These are phyloP conservation scores for Collybia sordida DNA, from an alignment of 768 basidiomycete species.

Conservation along the genomic window DNA sequence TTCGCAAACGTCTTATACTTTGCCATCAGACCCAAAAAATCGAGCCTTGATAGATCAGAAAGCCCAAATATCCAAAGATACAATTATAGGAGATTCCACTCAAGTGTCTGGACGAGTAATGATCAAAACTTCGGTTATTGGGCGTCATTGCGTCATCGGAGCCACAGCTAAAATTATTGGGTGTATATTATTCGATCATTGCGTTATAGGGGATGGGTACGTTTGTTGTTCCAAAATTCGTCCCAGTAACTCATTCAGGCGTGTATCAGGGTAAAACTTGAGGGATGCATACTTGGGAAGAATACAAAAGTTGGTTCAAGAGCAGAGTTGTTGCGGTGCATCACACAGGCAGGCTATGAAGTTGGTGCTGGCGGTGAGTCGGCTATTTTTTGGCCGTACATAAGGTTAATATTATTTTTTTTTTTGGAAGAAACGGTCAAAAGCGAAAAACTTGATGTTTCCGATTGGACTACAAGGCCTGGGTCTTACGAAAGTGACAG, in stretches of 20 bases:
- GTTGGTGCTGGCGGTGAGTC: constrained; percentile 58
- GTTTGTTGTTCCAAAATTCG: constrained; percentile 16
- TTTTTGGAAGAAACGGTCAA: constrained; percentile 10
- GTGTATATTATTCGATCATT: constrained; percentile 87
- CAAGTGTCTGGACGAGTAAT: constrained; percentile 76
- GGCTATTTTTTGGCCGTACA: neutral
- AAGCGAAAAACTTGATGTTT: constrained; percentile 19
- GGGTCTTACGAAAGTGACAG: constrained; percentile 4
- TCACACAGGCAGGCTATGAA: constrained; percentile 80
- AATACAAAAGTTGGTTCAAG: constrained; percentile 72
- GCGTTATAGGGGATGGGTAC: constrained; percentile 84
- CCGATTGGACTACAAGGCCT: constrained; percentile 18
- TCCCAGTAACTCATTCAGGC: constrained; percentile 1
- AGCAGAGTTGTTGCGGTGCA: constrained; percentile 64
- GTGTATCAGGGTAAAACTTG: constrained; percentile 63
- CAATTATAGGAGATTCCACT: constrained; percentile 80
- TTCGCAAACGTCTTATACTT: constrained; percentile 45
- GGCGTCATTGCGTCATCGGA: constrained; percentile 82
- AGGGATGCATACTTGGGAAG: constrained; percentile 73
- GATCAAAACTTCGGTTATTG: constrained; percentile 79
- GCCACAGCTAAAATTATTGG: constrained; percentile 81
- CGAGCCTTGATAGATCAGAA: constrained; percentile 74
- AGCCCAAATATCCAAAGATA: constrained; percentile 82
- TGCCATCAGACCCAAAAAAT: constrained; percentile 61
- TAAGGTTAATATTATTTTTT: neutral